Conservation (phyloP, 495 filamentous ascomycete genomes). For the Aeminium ludgeri region DNA sequence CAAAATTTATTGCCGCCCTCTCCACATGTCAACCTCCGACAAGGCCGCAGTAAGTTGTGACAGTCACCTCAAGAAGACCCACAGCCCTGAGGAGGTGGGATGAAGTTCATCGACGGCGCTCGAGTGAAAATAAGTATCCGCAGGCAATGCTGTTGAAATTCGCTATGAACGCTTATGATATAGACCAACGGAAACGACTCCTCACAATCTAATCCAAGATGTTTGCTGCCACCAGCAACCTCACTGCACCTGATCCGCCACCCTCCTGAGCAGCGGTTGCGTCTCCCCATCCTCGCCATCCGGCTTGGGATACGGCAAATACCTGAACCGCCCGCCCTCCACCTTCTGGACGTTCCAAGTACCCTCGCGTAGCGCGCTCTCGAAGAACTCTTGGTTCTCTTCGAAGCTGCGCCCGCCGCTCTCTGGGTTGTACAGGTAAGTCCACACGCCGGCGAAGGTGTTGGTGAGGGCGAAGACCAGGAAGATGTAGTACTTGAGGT, state of each 20-base stretch:
- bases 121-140: no score
- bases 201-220: no score
- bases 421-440: constrained; percentile 35
- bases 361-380: constrained; percentile 28
- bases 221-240: neutral
- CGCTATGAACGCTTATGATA: no score
- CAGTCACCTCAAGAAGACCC: no score
- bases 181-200: no score
- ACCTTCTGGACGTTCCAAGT: constrained; percentile 35
- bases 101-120: no score
- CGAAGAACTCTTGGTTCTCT: constrained; percentile 40
- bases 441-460: constrained; percentile 34
- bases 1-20: no score
- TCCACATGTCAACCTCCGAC: no score
- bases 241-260: constrained; percentile 21
- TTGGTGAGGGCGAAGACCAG: constrained; percentile 37
- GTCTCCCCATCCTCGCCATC: constrained; percentile 25
- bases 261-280: constrained; percentile 26
- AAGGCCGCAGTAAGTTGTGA: no score
- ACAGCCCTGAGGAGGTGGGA: no score
- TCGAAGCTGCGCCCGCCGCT: constrained; percentile 37
- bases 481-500: constrained; percentile 38
- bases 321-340: constrained; percentile 29
- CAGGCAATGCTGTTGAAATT: no score
- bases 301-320: constrained; percentile 29